phyloP scores from a whole-genome alignment of 495 filamentous ascomycete genomes.

The Hypoxylon rickii region DNA sequence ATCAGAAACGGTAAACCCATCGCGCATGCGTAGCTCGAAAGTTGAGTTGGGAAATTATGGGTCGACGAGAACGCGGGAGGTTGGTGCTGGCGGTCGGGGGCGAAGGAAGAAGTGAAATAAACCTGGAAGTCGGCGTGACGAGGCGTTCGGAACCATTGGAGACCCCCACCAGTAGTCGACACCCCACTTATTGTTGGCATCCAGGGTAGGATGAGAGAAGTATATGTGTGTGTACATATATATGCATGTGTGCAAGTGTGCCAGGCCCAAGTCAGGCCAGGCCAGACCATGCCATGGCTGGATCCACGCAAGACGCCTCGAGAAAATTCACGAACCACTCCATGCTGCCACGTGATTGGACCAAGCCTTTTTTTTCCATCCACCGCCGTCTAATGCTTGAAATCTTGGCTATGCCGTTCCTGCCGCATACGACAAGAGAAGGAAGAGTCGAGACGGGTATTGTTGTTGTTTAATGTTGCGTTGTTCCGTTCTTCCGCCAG shows the following conservation, averaged over 20 bases:
- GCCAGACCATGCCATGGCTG: constrained; percentile 1
- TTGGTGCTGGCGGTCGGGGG: too few relatives aligned
- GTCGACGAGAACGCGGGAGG: too few relatives aligned
- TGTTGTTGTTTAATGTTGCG: too few relatives aligned
- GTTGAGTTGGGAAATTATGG: too few relatives aligned
- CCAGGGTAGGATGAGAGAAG: too few relatives aligned
- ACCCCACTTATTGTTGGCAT: constrained; percentile 3
- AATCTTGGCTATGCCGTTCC: constrained; percentile 22
- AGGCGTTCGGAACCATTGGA: constrained; percentile 15
- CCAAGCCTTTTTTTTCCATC: constrained; percentile 3
- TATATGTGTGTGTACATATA: too few relatives aligned
- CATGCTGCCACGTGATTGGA: constrained; percentile 19
- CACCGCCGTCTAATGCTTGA: constrained; percentile 14
- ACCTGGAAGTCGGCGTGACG: constrained; percentile 31
- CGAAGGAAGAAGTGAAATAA: too few relatives aligned
- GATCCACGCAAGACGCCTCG: constrained; percentile 26
- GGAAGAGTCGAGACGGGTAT: constrained; percentile 4
- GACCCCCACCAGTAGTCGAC: not conserved
- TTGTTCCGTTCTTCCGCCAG: too few relatives aligned
- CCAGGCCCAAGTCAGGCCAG: not conserved
- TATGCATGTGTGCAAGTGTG: too few relatives aligned
- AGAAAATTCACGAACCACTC: constrained; percentile 21
- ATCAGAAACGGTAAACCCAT: too few relatives aligned
- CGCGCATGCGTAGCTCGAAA: too few relatives aligned
- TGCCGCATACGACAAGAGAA: constrained; percentile 15